Evolutionary conservation across 164 flowering plant species (phyloP).

Genomic region (Tetrastigma voinierianum): DNA sequence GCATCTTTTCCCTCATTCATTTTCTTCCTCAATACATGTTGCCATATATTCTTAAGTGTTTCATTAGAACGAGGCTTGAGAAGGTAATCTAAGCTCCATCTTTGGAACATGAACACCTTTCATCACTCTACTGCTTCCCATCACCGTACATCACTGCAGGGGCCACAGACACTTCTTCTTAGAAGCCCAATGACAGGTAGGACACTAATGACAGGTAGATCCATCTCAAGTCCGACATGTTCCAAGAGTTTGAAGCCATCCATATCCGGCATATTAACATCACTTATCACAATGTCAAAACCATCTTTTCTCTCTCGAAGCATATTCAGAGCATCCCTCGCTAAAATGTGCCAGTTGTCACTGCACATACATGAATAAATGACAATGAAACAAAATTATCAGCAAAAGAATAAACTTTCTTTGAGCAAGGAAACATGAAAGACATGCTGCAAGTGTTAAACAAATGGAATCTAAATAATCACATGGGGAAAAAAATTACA

Average conservation of each 20-base stretch:
- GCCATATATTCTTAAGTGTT: conserved; percentile 37
- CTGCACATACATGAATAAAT: conserved; percentile 8
- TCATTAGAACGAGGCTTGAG: conserved; percentile 30
- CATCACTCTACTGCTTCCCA: conserved; percentile 16
- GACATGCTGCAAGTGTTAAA: too few relatives aligned
- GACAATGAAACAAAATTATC: not conserved
- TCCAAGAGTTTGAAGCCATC: conserved; percentile 27
- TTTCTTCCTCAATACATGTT: conserved; percentile 30
- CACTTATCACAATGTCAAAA: conserved; percentile 21
- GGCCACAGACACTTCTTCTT: not conserved
- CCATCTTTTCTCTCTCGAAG: conserved; percentile 17
- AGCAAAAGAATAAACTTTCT: too few relatives aligned
- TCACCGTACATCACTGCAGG: conserved; percentile 31
- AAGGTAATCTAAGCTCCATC: conserved; percentile 39
- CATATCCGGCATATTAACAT: conserved; percentile 25
- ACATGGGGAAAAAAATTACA: too few relatives aligned
- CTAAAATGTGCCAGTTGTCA: conserved; percentile 13
- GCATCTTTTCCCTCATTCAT: conserved; percentile 14
- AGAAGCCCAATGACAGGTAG: not conserved
- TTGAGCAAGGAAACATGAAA: too few relatives aligned
- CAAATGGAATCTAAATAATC: too few relatives aligned
- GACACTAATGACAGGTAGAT: conserved; percentile 27
- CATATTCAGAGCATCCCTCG: conserved; percentile 14
- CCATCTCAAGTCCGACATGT: conserved; percentile 22
- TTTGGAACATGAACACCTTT: conserved; percentile 22